Base-by-base conservation (phyloP, 352 stramenopile genomes). In the Phytopythium cucurbitacearum region DNA sequence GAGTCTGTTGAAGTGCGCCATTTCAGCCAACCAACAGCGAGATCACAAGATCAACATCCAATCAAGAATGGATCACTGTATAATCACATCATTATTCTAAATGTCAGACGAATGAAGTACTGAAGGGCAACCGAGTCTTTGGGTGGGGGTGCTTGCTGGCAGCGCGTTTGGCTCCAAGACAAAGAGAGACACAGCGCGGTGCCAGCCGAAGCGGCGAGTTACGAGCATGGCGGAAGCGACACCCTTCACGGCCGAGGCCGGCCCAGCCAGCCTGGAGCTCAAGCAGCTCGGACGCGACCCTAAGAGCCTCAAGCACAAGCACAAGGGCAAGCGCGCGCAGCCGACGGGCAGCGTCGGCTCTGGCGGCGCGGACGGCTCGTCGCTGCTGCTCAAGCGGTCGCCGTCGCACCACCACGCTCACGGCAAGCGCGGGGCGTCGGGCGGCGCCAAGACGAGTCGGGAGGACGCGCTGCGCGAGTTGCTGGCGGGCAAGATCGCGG, bases 221-320 rank as follows among this genome's bases (percentile, higher is more conserved):
- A 51, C 45, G 16, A 40, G 45, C 40, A 35, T 11, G 3, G 45
- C 32, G 21, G 7, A 48, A 36, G 39, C 32, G 21, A 8, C 28
- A 59, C 21, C 21, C 21, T 28, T 28, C 12, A 75, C 65, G 62
- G 40, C 64, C 62, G 69, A 75, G 48, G 54, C 65, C 56, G 60
- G 66, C 49, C 33, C 39, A 8, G 46, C 60, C 41, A 67, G 45
- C 35, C 71, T 90, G 50, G 76, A 88, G 73, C 73, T 87, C 48
- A 87, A 85, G 72, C 77, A 73, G 67, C 67, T 73, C 11, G 58
- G 48, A 7, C 73, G 72, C 35, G 72, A 73, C 48, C 66, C 61
- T 45, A 91, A 88, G 64, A 91, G 51, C 53, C 79, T 94, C 53
- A 90, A 89, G 63, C 80, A 91, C 71, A 94, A 91, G 72, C 65